Base-by-base conservation (phyloP, 257 asterid species). In the Sherardia arvensis region DNA sequence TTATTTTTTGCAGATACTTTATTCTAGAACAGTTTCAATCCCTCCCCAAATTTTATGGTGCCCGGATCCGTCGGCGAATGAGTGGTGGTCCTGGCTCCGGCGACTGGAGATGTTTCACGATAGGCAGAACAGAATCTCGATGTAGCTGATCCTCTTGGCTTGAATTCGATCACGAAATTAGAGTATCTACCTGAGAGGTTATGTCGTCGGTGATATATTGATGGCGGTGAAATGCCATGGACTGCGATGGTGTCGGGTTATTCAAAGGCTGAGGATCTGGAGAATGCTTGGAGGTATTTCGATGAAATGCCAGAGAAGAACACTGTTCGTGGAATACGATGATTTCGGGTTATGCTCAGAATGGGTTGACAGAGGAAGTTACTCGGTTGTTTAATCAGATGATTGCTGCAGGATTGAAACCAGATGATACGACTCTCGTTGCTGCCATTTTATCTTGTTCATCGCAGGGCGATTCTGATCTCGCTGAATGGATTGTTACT, bases 301-400 rank as follows among this genome's bases (percentile, higher is more conserved):
- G 81, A 86, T 70, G 67, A 66, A 69, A 84, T 82, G 84, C 87
- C 94, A 0, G 83, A 74, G 58, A 87, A 71, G 59, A 81, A 49
- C 33, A 77, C 82, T 11, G 84, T 84, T 83, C 95, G 0, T 89
- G 97, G 95, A 89, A 87, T 47, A 91, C 97, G 25, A 87, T 89
- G 86, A 67, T 88, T 62, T 79, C 90, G 0, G 94, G 88, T 17
- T 86, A 84, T 67, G 84, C 81, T 54, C 87, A 82, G 58, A 84
- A 78, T 70, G 88, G 87, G 66, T 67, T 66, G 45, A 53, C 75
- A 30, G 76, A 80, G 53, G 90, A 85, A 68, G 83, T 83, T 40
- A 62, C 80, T 12, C n/a, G 38, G 69, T 73, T 82, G 78, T 88
- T 84, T 59, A 65, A 62, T 64, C 79, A 77, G 78, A 85, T 88